Base-by-base conservation (phyloP, 176 grass and related monocot species). In the Triticum urartu region DNA sequence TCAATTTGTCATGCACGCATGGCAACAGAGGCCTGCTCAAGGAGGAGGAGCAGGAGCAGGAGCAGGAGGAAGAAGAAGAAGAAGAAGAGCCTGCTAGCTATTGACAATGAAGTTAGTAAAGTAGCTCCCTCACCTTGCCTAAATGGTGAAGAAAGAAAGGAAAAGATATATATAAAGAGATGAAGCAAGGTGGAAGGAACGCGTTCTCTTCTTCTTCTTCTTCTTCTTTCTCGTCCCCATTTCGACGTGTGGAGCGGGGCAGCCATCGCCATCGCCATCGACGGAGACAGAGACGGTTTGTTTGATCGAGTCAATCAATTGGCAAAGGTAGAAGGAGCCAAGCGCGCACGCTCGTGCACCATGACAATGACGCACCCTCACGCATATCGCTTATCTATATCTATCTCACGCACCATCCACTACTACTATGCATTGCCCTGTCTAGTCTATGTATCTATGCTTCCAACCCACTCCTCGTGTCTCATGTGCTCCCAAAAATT, bases 271-370 rank as follows among this genome's bases (percentile, higher is more conserved):
- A 15, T 73, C 21, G 70, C 25, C 25, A 25, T 0, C 25, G 25
- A 13, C 24, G 6, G 25, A 6, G 24, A 60, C 2, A 14, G 24
- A 58, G 17, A 59, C 0, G 0, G 58, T 73, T 73, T 42, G n/a
- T 42, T 42, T 42, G 39, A 73, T 40, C 42, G 5, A 15, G 70
- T 50, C 47, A 50, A 50, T 50, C 47, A 50, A 42, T 42, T 42
- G 47, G 47, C 47, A 50, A 50, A 50, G 47, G 47, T 50, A 5
- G 5, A 1, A 50, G 4, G 5, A 73, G 21, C 39, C 70, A 73
- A 73, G 39, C 70, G 12, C 70, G 39, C 70, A 73, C 39, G n/a
- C 70, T 73, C 70, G 70, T 73, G 70, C 70, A 26, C n/a, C 70
- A 24, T 40, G 70, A 73, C 70, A 9, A 12, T 4, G 70, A 73